Evolutionary conservation across 1,139 yeast genomes (phyloP).

Genomic region (Geotrichum carabidarum): DNA sequence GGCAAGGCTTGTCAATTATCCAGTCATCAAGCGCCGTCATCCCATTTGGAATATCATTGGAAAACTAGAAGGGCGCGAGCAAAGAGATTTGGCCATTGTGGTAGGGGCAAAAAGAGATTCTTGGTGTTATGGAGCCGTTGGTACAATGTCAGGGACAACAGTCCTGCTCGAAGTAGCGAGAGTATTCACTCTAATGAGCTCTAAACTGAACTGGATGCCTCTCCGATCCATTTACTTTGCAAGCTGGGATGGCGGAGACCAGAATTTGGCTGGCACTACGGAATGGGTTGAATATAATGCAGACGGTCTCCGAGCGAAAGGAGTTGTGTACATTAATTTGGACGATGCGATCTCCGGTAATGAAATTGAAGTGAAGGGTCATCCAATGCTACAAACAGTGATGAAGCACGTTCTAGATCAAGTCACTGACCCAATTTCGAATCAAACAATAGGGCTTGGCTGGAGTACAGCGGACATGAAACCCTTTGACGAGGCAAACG

Average conservation of each 20-base stretch:
- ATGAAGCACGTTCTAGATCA: slow-evolving; percentile 36
- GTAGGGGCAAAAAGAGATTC: slow-evolving; percentile 86
- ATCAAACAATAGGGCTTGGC: slow-evolving; percentile 39
- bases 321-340: slow-evolving; percentile 71
- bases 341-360: slow-evolving; percentile 69
- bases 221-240: slow-evolving; percentile 75
- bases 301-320: slow-evolving; percentile 53
- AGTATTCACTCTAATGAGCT: slow-evolving; percentile 60
- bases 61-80: slow-evolving; percentile 75
- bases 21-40: slow-evolving; percentile 56
- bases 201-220: slow-evolving; percentile 74
- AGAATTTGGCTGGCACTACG: slow-evolving; percentile 78
- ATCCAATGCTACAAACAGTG: slow-evolving; percentile 56
- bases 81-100: slow-evolving; percentile 63
- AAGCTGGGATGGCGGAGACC: slow-evolving; percentile 81
- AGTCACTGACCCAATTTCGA: slow-evolving; percentile 43
- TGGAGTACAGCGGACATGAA: slow-evolving; percentile 23
- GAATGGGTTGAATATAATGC: slow-evolving; percentile 66
- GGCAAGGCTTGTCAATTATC: slow-evolving; percentile 43
- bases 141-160: slow-evolving; percentile 72
- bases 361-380: slow-evolving; percentile 52
- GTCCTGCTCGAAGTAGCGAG: slow-evolving; percentile 67
- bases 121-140: slow-evolving; percentile 66
- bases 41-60: slow-evolving; percentile 77
- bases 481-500: slow-evolving; percentile 40